A percentile compares a stretch with the other conserved stretches of the same genome.
These are phyloP conservation scores for Fusarium sp. DNA, from an alignment of 2,329 filamentous ascomycete species.

Conservation along the genomic window DNA sequence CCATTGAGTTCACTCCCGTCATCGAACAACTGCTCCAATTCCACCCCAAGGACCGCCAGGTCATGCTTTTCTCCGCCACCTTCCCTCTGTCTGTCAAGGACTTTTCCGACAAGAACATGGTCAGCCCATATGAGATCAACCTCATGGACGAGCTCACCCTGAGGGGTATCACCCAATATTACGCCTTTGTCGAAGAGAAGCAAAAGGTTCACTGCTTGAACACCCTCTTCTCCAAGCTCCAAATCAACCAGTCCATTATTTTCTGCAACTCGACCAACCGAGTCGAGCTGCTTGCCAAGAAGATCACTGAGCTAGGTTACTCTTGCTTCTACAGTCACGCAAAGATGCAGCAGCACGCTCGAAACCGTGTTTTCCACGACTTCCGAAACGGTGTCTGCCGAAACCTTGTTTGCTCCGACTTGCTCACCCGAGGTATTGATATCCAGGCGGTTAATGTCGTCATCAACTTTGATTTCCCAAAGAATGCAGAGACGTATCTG, in stretches of 20 bases:
- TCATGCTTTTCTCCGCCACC: conserved; percentile 99
- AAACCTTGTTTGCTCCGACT: conserved; percentile 97
- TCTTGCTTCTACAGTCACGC: conserved; percentile 99
- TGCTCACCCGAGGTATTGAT: conserved; percentile 98
- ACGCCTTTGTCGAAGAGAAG: conserved; percentile 99
- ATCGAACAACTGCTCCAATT: conserved; percentile 96
- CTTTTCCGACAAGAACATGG: conserved; percentile 99
- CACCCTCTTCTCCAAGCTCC: conserved; percentile 97
- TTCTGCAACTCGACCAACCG: conserved; percentile 99
- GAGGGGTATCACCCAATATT: conserved; percentile 98
- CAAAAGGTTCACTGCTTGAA: conserved; percentile 99
- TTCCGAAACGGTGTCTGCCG: conserved; percentile 98
- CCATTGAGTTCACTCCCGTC: conserved; percentile 94
- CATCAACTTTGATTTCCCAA: conserved; percentile 99
- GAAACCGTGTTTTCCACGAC: conserved; percentile 99
- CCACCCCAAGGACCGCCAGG: conserved; percentile 96
- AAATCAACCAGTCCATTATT: conserved; percentile 99
- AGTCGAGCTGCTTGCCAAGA: conserved; percentile 97
- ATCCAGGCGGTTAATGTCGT: conserved; percentile 99
- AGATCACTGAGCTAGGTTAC: conserved; percentile 98
- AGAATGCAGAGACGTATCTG: conserved; percentile 98
- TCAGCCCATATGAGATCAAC: conserved; percentile 96
- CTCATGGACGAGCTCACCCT: conserved; percentile 99
- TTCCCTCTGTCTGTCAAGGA: conserved; percentile 97
- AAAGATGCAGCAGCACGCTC: conserved; percentile 95